Evolutionary conservation across 1,139 yeast species (phyloP), one percentile per base, ranked within the genome.

Genomic region (Yamadazyma dendronema): DNA sequence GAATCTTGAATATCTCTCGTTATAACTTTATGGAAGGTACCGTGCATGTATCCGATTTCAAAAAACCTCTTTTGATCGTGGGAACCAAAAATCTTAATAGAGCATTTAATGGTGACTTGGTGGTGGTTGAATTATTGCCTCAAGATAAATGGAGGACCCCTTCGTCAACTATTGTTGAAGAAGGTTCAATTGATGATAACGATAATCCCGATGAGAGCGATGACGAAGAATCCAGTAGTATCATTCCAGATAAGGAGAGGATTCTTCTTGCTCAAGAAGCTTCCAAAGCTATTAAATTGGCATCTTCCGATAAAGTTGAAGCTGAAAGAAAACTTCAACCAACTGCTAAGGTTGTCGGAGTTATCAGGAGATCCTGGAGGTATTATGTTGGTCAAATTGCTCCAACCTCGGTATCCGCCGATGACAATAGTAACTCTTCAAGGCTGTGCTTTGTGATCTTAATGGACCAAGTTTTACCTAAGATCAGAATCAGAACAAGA

Each of bases 351-450:
- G 84, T 94, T 35, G 97, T 94, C 17, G 95, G 96, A 27, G 75
- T 94, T 24, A 70, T 82, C 35, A 84, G 89, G 62, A 79, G 99
- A 59, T 87, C 94, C 41, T 94, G 98, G 98, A 77, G 98, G 59
- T 82, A 84, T 50, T 94, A 90, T 54, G 98, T 92, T 34, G 98
- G 98, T 13, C 97, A 90, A 59, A 76, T 94, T 45, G 85, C 94
- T 4, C 85, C 94, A 31, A 76, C 83, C 25, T 83, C 95, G 3
- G 84, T 85, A 1, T 74, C 81, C 28, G 66, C 67, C 15, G 74
- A 74, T 33, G 75, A 69, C 38, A 59, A 65, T 11, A 77, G 80
- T 12, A 72, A 74, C 46, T 76, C 95, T 4, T 77, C 87, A 14
- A 83, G 83, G 54, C 79, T 79, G 33, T 92, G 95, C 40, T 84